A percentile compares a stretch with the other conserved stretches of the same genome.
Conservation (phyloP, 495 filamentous ascomycete species). For the Lasiosphaeria miniovina region DNA sequence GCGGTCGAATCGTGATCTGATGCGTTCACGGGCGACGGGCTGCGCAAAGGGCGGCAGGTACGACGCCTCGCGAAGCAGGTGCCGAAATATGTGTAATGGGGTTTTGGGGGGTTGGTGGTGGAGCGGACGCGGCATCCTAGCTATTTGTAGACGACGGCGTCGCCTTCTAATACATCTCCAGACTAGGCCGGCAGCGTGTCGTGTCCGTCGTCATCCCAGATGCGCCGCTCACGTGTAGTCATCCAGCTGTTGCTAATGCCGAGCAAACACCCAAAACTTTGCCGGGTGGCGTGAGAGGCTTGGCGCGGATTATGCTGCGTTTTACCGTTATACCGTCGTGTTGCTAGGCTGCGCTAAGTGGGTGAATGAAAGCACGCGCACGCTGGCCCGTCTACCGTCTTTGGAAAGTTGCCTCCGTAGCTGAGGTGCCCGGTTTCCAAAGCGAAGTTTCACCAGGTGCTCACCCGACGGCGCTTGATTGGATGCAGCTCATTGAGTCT, state of each 20-base stretch:
- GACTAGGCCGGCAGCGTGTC: neutral
- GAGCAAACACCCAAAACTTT: neutral
- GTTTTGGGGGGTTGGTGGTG: conserved; percentile 32
- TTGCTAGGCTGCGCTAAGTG: neutral
- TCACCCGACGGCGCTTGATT: neutral
- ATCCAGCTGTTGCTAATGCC: conserved; percentile 3
- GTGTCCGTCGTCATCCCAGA: neutral
- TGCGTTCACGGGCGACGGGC: conserved; percentile 53
- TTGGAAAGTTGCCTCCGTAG: neutral
- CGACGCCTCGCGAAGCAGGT: conserved; percentile 76
- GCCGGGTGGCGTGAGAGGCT: too few species aligned
- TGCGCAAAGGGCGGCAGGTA: conserved; percentile 75
- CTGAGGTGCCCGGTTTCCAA: neutral
- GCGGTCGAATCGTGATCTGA: conserved; percentile 55
- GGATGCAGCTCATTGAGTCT: neutral
- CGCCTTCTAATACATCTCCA: neutral
- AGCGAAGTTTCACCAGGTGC: neutral
- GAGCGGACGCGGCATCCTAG: conserved; percentile 27
- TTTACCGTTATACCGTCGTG: neutral
- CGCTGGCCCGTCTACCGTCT: neutral
- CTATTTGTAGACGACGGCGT: neutral
- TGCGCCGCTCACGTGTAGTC: neutral
- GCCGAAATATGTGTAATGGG: conserved; percentile 65
- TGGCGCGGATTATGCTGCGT: neutral
- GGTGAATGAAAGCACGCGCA: neutral